These are phyloP conservation scores for Phytophthora sp. DNA, from an alignment of 352 stramenopile species.

Conservation along the genomic window DNA sequence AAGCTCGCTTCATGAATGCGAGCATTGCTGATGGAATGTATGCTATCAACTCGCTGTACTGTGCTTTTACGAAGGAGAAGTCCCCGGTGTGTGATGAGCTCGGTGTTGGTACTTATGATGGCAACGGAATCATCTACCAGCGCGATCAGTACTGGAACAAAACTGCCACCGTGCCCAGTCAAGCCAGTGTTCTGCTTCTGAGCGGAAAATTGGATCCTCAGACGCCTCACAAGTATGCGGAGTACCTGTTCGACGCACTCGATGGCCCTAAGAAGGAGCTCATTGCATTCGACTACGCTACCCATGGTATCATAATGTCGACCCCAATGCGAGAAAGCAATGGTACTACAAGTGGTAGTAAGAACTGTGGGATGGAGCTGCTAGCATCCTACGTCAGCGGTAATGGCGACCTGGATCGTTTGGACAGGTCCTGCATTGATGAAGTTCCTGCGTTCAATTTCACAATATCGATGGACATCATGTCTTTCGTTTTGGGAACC, in stretches of 20 bases:
- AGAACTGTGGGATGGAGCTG: neutral
- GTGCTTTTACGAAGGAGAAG: neutral
- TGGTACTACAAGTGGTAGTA: neutral
- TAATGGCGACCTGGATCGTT: neutral
- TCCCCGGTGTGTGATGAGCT: neutral
- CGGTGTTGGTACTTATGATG: neutral
- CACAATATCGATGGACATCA: neutral
- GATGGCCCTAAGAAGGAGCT: neutral
- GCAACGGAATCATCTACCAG: neutral
- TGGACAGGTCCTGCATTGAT: neutral
- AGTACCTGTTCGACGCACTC: neutral
- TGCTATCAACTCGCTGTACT: neutral
- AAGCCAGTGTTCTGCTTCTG: neutral
- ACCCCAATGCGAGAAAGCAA: neutral
- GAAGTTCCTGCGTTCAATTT: neutral
- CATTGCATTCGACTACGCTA: neutral
- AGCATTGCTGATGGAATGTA: neutral
- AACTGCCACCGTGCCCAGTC: neutral
- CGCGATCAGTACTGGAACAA: neutral
- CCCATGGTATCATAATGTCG: neutral
- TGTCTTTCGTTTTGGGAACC: neutral
- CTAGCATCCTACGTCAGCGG: neutral
- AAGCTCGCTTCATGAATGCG: neutral
- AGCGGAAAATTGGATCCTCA: neutral
- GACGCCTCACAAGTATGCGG: neutral